Evolutionary conservation across 208 protist species (phyloP).

Genomic region (Crithidia sp.): DNA sequence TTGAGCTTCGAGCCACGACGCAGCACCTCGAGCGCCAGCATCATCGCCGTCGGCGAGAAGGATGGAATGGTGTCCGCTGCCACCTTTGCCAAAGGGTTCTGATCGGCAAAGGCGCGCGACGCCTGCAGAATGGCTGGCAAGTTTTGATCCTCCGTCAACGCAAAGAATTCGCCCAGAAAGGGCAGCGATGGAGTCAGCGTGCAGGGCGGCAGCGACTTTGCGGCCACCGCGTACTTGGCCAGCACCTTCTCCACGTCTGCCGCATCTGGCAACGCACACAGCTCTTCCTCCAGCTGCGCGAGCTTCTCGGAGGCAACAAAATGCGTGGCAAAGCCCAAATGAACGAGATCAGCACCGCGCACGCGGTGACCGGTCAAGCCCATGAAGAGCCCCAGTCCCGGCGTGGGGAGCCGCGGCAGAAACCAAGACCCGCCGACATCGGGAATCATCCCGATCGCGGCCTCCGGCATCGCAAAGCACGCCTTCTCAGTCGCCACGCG

Average conservation of each 20-base stretch:
- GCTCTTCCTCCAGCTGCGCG: conserved; percentile 47
- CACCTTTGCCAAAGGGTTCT: conserved; percentile 36
- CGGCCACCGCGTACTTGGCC: conserved; percentile 36
- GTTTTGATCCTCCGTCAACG: conserved; percentile 32
- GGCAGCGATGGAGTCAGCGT: conserved; percentile 39
- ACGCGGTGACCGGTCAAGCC: conserved; percentile 75
- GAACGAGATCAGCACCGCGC: conserved; percentile 72
- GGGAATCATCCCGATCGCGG: conserved; percentile 79
- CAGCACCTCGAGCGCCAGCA: conserved; percentile 62
- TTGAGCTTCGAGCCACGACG: conserved; percentile 39
- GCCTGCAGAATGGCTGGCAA: conserved; percentile 54
- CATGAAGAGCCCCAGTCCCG: conserved; percentile 75
- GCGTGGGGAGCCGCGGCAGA: conserved; percentile 52
- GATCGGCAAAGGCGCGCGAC: conserved; percentile 32
- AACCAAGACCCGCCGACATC: conserved; percentile 83
- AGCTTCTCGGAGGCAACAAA: conserved; percentile 67
- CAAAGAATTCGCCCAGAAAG: conserved; percentile 46
- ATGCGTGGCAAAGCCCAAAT: conserved; percentile 82
- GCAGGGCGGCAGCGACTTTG: conserved; percentile 47
- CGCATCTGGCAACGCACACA: conserved; percentile 47
- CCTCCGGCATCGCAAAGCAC: conserved; percentile 89
- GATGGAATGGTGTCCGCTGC: conserved; percentile 35
- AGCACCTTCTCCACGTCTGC: conserved; percentile 49
- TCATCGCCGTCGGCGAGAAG: conserved; percentile 65
- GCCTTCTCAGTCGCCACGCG: conserved; percentile 81